phyloP scores from a whole-genome alignment of 768 basidiomycete genomes.

The Amanita thiersii region DNA sequence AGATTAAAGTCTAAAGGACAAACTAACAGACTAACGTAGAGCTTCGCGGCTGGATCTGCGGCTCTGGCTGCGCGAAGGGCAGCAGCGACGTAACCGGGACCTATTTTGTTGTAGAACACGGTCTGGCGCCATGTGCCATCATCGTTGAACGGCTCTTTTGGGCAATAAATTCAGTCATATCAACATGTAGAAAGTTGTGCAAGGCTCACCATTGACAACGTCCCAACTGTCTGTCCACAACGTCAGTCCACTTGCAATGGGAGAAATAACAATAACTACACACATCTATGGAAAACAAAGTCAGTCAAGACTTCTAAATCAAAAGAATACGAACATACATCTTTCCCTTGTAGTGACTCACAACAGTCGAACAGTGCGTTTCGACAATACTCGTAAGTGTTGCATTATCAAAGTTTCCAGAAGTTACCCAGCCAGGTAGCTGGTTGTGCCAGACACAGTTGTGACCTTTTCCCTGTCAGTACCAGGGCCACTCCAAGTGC shows the following conservation, averaged over 20 bases:
- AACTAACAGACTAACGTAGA: slow-evolving; percentile 31
- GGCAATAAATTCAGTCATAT: slow-evolving; percentile 4
- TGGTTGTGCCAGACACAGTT: slow-evolving; percentile 46
- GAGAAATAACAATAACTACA: too few species aligned
- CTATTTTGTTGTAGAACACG: slow-evolving; percentile 45
- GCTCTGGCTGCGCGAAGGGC: slow-evolving; percentile 46
- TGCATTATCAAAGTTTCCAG: slow-evolving; percentile 31
- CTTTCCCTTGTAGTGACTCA: slow-evolving; percentile 41
- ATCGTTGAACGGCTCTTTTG: slow-evolving; percentile 47
- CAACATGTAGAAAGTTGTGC: background rate
- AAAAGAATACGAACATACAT: slow-evolving; percentile 25
- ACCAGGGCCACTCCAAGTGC: too few species aligned
- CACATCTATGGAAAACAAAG: background rate
- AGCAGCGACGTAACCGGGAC: slow-evolving; percentile 38
- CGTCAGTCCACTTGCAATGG: too few species aligned
- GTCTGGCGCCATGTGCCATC: slow-evolving; percentile 46
- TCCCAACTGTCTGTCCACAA: slow-evolving; percentile 34
- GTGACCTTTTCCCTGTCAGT: slow-evolving; percentile 25
- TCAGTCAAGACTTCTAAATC: background rate
- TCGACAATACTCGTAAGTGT: slow-evolving; percentile 35
- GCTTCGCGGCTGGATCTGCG: slow-evolving; percentile 47
- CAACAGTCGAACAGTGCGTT: slow-evolving; percentile 40
- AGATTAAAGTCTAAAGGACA: too few species aligned
- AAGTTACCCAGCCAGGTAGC: slow-evolving; percentile 41
- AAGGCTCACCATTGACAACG: slow-evolving; percentile 36